Evolutionary conservation across 2,329 filamentous ascomycete species (phyloP), one percentile per base, ranked within the genome.

Genomic region (Alternaria longipes): DNA sequence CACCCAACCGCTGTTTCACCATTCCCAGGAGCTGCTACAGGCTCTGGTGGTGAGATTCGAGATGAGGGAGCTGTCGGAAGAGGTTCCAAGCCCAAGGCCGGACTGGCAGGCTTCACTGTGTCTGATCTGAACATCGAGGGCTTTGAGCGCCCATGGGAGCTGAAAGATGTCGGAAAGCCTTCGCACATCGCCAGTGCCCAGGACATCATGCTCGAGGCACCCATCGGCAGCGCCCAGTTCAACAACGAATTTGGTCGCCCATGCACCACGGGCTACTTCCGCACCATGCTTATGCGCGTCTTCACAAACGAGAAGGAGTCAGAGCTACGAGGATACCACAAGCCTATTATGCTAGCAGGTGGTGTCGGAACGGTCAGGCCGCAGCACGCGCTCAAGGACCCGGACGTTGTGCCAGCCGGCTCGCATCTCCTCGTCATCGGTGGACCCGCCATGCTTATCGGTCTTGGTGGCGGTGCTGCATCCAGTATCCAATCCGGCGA

Each of bases 191-290:
- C 95, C 20, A 97, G 92, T 81, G 93, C 91, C 81, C 83, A 97
- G 38, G 94, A 98, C 76, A 98, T 99, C 70, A 98, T 99, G 94
- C 84, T 98, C 11, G 94, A 99, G 78, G 95, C 93, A 0, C 95
- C 95, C 0, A 95, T 99, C 70, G 95, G 95, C 36, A 95, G 92
- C 71, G 95, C 95, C 52, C 89, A 92, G 20, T 98, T 97, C 84
- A 98, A 98, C 84, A 99, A 99, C 75, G 95, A 97, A 75, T 99
- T 98, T 73, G 95, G 95, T 26, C 88, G 95, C 38, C 94, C 95
- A 36, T 93, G 90, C 74, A 90, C 96, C 12, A 87, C 90, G 3
- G 95, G 95, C 22, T 94, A 93, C 75, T 99, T 99, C 84, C 87
- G 94, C 62, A 99, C 95, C 1, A 85, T 99, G 38, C 87, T 96